A percentile compares a stretch with the other conserved stretches of the same genome.
These are phyloP conservation scores for Pseudogymnoascus sp. DNA, from an alignment of 2,329 filamentous ascomycete genomes.

Conservation along the genomic window DNA sequence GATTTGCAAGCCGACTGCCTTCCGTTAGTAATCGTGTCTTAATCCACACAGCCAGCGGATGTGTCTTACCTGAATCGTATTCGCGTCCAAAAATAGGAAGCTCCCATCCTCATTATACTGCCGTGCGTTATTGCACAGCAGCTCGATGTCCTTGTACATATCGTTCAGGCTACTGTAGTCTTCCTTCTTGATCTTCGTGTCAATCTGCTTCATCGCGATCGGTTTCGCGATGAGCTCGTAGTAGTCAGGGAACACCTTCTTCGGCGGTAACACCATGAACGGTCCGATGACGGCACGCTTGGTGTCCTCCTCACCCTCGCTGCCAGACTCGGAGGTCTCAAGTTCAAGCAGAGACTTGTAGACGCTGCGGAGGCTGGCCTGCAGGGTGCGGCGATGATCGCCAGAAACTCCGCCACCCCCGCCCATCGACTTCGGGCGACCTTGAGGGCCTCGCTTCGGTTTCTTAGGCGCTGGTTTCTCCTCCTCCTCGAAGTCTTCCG, in stretches of 20 bases:
- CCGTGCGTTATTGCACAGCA: conserved; percentile 83
- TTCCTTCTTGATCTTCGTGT: conserved; percentile 90
- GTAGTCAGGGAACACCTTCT: conserved; percentile 87
- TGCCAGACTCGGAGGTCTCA: conserved; percentile 49
- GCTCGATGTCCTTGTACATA: conserved; percentile 71
- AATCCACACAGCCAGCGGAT: not conserved
- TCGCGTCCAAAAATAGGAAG: conserved; percentile 84
- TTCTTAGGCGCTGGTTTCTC: conserved; percentile 70
- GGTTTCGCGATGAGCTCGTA: conserved; percentile 87
- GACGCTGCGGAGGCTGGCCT: conserved; percentile 66
- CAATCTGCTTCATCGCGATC: conserved; percentile 93
- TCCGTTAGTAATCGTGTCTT: conserved; percentile 27
- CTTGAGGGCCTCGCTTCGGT: conserved; percentile 64
- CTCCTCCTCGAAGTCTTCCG: conserved; percentile 60
- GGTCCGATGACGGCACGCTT: conserved; percentile 84
- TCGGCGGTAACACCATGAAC: conserved; percentile 85
- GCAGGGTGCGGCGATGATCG: conserved; percentile 66
- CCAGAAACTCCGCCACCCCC: conserved; percentile 48
- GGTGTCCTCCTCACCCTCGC: conserved; percentile 38
- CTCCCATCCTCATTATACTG: conserved; percentile 97
- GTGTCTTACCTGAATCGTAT: conserved; percentile 73
- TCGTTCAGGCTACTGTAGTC: conserved; percentile 78
- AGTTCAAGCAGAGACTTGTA: conserved; percentile 79
- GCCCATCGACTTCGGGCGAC: conserved; percentile 46
- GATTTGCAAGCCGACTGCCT: conserved; percentile 47